Base-by-base conservation (phyloP, 2,329 filamentous ascomycete genomes). In the Malbranchea cinnamomea region DNA sequence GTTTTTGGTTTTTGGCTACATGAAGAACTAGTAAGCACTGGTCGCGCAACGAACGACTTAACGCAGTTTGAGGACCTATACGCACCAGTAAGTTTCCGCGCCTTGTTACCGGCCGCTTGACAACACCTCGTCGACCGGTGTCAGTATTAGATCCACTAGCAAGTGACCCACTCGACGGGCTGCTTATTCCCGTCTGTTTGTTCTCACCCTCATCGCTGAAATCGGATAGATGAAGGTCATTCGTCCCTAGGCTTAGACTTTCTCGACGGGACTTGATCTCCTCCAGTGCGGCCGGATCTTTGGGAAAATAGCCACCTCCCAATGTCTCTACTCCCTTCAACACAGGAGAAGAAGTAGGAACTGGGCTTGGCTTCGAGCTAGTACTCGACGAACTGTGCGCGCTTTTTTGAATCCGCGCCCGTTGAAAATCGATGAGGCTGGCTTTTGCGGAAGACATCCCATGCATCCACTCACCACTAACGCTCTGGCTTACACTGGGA, bases 1-100 rank as follows among this genome's bases (percentile, higher is more conserved):
- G 0, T 78, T 84, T 57, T 93, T 92, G 1, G 87, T 89, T 63
- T 95, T 98, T 8, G 91, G 89, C 81, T 91, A 41, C 43, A 39
- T 26, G 43, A 23, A 20, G 25, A 14, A n/a, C 8, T 2, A 30
- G 22, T 9, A 10, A 17, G 6, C 6, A 5, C 20, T 15, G 13
- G 10, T 11, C n/a, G 8, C n/a, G 24, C 13, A 10, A 20, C 9
- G 4, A 13, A n/a, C 19, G 15, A 11, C 21, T 30, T 19, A 7
- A 31, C 13, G 22, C 16, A 18, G 16, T 23, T 5, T 23, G 13
- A 20, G n/a, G n/a, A 19, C 18, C n/a, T 10, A 19, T 16, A 59
- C 76, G 51, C 64, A 89, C 82, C 48, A 98, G 56, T 37, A 98
- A 65, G 53, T 92, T 98, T 5, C 85, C 82, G 35, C 87, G 71